Evolutionary conservation across 73 alveolate genomes (phyloP), one percentile per base, ranked within the genome.

Genomic region (Diophrys appendiculata): DNA sequence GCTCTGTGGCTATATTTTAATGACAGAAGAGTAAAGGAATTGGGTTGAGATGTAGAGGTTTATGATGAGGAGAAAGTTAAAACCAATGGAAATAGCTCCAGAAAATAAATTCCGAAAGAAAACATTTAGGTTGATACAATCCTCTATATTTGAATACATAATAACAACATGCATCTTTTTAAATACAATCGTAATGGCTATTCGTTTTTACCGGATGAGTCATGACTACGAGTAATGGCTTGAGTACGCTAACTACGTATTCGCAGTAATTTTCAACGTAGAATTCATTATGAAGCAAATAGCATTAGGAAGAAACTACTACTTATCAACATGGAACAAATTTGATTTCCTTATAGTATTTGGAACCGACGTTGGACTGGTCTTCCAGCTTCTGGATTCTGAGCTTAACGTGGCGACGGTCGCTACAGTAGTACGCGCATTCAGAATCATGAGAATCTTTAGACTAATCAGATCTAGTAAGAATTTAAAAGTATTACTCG

Each of bases 271-370:
- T 30, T 89, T 84, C 72, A 54, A 65, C 68, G 26, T 89, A 23
- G 95, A 89, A 60, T 82, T 83, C 35, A 53, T 89, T 43, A 73
- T 89, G 31, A 89, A 89, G 69, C 76, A 84, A 67, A 69, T 77
- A 14, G 95, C 92, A 3, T 28, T 84, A 0, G 91, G 88, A 23
- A 78, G 35, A 29, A 35, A 2, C 26, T 87, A 87, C 52, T 82
- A 82, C 43, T 5, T 26, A 22, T 68, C 81, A 35, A 53, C 64
- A 52, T 87, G 94, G 91, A 87, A 87, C 80, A 55, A 33, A 28
- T 87, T 87, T 54, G 94, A 87, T 73, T 73, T 79, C 64, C 18
- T 86, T 11, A 69, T 86, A 23, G 94, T 82, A 22, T 31, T 79
- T 24, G 76, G 72, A 1, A 26, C 90, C 1, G 43, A 78, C 29